These are phyloP conservation scores for Coemansia sp. DNA, from an alignment of 192 early-diverging fungal genomes.

Conservation along the genomic window DNA sequence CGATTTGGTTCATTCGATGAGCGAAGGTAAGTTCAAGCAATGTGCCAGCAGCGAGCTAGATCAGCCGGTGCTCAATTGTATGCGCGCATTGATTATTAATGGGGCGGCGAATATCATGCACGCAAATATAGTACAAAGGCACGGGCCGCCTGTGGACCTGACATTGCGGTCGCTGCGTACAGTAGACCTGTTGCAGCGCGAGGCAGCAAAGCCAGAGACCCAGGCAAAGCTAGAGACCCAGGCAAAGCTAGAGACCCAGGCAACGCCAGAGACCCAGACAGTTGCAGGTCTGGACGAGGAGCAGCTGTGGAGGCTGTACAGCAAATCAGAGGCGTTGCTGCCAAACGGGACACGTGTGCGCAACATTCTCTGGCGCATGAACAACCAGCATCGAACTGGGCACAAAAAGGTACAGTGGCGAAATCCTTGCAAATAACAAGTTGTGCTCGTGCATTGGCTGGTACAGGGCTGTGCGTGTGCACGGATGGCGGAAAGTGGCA, in stretches of 20 bases:
- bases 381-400: slow-evolving; percentile 6
- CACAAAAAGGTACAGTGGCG: slow-evolving; percentile 11
- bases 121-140: slow-evolving; percentile 21
- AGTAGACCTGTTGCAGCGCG: slow-evolving; percentile 6
- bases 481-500: no score
- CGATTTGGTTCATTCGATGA: slow-evolving; percentile 24
- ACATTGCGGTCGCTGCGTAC: neutral
- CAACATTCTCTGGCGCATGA: slow-evolving; percentile 54
- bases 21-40: slow-evolving; percentile 13
- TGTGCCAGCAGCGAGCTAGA: neutral
- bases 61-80: neutral
- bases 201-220: neutral
- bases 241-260: neutral
- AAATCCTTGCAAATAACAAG: no score
- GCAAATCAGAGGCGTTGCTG: slow-evolving; percentile 24
- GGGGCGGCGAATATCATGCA: no score
- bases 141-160: slow-evolving; percentile 20
- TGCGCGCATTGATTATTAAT: neutral
- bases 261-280: neutral
- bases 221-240: neutral
- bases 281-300: slow-evolving; percentile 17
- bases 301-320: slow-evolving; percentile 32
- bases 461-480: no score
- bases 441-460: no score
- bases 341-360: slow-evolving; percentile 42